Conservation (phyloP, 2,329 filamentous ascomycete genomes). For the Trichoderma brevicompactum region DNA sequence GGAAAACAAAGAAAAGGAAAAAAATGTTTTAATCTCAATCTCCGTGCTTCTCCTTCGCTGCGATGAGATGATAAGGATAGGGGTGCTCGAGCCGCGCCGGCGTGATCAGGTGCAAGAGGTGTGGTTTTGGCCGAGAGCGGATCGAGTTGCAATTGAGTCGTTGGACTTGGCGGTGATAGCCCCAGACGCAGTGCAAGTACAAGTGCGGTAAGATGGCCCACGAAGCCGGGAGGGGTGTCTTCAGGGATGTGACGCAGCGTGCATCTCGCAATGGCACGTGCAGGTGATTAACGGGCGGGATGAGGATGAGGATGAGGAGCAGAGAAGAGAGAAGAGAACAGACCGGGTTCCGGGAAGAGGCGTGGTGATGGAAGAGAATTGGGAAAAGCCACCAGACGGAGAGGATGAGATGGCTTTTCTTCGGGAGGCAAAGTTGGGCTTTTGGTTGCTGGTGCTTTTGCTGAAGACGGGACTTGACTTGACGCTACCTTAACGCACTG, state of each 20-base stretch:
- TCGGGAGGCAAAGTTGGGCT: constrained; percentile 27
- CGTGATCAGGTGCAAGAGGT: background rate
- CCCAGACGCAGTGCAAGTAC: constrained; percentile 9
- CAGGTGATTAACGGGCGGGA: background rate
- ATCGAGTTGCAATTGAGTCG: constrained; percentile 17
- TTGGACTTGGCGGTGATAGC: constrained; percentile 21
- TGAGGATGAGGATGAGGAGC: background rate
- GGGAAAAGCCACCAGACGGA: constrained; percentile 3
- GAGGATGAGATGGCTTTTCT: constrained; percentile 19
- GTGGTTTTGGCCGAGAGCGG: constrained; percentile 18
- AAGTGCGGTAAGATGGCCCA: constrained; percentile 8
- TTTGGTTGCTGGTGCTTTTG: constrained; percentile 1
- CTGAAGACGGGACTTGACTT: background rate
- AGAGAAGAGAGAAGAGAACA: background rate
- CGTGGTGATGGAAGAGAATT: constrained; percentile 17
- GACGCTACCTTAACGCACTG: background rate
- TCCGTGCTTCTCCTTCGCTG: background rate
- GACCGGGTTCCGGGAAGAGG: background rate
- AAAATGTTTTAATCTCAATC: background rate
- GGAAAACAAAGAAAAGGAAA: background rate
- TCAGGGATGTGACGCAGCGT: constrained; percentile 16
- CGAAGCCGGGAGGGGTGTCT: constrained; percentile 14
- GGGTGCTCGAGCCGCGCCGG: constrained; percentile 3
- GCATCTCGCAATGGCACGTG: constrained; percentile 26
- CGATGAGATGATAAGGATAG: constrained; percentile 5